phyloP scores from a whole-genome alignment of 2,329 filamentous ascomycete species.

The Pseudogymnoascus sp. region DNA sequence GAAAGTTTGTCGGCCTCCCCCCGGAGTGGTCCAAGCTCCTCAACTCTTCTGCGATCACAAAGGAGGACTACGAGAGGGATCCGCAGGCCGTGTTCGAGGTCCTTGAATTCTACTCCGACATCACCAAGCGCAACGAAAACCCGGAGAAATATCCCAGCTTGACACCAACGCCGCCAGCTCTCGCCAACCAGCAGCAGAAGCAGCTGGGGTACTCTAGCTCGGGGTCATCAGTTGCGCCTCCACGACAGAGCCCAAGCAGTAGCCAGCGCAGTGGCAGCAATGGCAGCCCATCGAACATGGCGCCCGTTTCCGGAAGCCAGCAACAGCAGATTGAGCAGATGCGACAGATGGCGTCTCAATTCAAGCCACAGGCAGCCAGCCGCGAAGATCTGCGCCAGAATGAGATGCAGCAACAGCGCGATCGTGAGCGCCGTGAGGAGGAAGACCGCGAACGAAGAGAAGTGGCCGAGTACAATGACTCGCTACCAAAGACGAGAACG shows the following conservation, averaged over 20 bases:
- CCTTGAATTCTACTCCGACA: constrained; percentile 77
- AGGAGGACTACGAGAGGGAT: constrained; percentile 97
- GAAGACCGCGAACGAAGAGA: constrained; percentile 66
- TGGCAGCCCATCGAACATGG: constrained; percentile 29
- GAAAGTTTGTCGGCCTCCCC: constrained; percentile 88
- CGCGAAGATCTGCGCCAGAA: constrained; percentile 51
- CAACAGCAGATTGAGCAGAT: constrained; percentile 48
- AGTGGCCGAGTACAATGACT: constrained; percentile 81
- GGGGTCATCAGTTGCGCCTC: constrained; percentile 53
- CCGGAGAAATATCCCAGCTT: constrained; percentile 60
- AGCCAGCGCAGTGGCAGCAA: constrained; percentile 37
- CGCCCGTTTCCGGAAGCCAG: constrained; percentile 37
- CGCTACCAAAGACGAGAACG: constrained; percentile 70
- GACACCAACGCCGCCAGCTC: constrained; percentile 55
- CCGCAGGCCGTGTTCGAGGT: constrained; percentile 79
- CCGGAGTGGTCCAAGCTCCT: constrained; percentile 96
- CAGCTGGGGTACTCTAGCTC: constrained; percentile 52
- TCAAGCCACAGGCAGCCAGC: constrained; percentile 40
- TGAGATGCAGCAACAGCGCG: constrained; percentile 50
- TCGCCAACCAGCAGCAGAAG: constrained; percentile 49
- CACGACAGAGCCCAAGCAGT: constrained; percentile 51
- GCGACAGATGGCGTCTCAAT: constrained; percentile 49
- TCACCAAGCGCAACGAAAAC: constrained; percentile 67
- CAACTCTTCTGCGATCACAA: constrained; percentile 93
- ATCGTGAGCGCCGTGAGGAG: constrained; percentile 43